A percentile compares a stretch with the other conserved stretches of the same genome.
These are phyloP conservation scores for Candolleomyces efflorescens DNA, from an alignment of 768 basidiomycete species.

Conservation along the genomic window DNA sequence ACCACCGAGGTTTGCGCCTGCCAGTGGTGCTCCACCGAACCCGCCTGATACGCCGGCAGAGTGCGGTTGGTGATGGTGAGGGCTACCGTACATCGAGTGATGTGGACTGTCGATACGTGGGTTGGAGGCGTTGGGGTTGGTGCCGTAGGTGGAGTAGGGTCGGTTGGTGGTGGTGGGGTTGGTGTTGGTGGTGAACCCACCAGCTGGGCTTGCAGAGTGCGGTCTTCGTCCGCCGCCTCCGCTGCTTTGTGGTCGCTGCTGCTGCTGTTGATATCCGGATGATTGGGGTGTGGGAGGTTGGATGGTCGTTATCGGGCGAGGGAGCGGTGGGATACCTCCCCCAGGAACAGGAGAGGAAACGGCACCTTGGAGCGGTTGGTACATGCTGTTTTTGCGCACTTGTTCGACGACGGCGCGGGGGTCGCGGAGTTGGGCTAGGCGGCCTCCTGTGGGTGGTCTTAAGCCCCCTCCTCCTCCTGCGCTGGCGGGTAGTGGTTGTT, in stretches of 20 bases:
- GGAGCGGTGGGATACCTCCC: not conserved
- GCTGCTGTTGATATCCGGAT: not conserved
- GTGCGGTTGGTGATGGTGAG: too few relatives aligned
- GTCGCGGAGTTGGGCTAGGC: slow-evolving; percentile 21
- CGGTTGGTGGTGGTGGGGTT: too few relatives aligned
- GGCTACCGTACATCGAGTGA: too few relatives aligned
- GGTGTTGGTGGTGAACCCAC: too few relatives aligned
- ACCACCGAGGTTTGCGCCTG: too few relatives aligned
- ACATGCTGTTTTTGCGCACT: slow-evolving; percentile 40
- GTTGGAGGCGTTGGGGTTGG: too few relatives aligned
- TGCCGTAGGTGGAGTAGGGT: too few relatives aligned
- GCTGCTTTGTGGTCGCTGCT: not conserved
- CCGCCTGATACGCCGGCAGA: too few relatives aligned
- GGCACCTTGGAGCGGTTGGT: slow-evolving; percentile 3
- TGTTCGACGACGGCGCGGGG: slow-evolving; percentile 47
- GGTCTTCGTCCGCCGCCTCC: not conserved
- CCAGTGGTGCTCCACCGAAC: too few relatives aligned
- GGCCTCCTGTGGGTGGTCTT: not conserved
- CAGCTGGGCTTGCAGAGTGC: not conserved
- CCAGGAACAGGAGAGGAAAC: not conserved
- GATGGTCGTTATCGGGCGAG: not conserved
- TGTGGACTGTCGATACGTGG: too few relatives aligned
- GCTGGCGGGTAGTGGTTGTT: not conserved
- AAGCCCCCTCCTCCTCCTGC: not conserved
- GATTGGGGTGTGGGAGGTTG: slow-evolving; percentile 1